Percentiles rank a stretch among this genome's conserved stretches.
Conservation (phyloP, 225 moss, liverwort and hornwort genomes). For the Polytrichum formosum region DNA sequence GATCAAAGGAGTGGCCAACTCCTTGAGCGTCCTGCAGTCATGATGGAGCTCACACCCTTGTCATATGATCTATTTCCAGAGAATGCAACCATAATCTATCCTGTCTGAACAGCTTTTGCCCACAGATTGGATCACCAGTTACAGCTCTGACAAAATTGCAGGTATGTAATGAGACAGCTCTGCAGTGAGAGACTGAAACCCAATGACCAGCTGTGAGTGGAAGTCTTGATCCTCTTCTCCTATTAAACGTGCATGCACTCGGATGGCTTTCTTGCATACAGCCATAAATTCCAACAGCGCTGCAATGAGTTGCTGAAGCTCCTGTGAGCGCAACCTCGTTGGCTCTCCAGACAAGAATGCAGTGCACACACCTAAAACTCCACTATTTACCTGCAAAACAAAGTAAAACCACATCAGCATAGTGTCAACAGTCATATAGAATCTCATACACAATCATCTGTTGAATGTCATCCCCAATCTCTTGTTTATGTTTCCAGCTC, state of each 20-base stretch:
- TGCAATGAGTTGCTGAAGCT: slow-evolving; percentile 94
- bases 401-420: slow-evolving; percentile 12
- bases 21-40: not conserved
- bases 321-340: slow-evolving; percentile 83
- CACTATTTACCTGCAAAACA: slow-evolving; percentile 82
- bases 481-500: not conserved
- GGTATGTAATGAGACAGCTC: slow-evolving; percentile 97
- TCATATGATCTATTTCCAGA: not conserved
- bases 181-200: slow-evolving; percentile 94
- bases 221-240: slow-evolving; percentile 99
- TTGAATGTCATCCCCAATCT: no score
- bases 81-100: not conserved
- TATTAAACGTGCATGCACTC: slow-evolving; percentile 80
- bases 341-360: slow-evolving; percentile 94
- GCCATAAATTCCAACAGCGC: slow-evolving; percentile 95
- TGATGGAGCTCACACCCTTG: not conserved
- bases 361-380: slow-evolving; percentile 92
- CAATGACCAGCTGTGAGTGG: slow-evolving; percentile 91
- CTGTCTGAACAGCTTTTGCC: not conserved
- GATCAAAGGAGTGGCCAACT: no score
- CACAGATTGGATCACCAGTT: slow-evolving; percentile 6
- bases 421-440: not conserved
- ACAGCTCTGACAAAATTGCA: slow-evolving; percentile 89
- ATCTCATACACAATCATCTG: no score
- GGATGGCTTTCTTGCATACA: slow-evolving; percentile 96